Evolutionary conservation across 257 asterid species (phyloP).

Genomic region (Verbascum thapsus): DNA sequence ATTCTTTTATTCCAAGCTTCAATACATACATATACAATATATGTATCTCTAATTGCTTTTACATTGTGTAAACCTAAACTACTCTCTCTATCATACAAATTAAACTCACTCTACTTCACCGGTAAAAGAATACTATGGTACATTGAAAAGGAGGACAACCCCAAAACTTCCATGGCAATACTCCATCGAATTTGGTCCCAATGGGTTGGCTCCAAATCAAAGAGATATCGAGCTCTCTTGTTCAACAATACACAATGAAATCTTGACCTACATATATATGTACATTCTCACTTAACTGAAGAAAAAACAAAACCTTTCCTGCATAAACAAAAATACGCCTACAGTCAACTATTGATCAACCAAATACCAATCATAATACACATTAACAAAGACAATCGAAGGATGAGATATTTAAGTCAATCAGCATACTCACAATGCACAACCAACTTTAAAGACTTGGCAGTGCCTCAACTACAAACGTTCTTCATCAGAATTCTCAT

Average conservation of each 20-base stretch:
- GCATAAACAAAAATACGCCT: constrained; percentile 8
- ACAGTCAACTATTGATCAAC: background rate
- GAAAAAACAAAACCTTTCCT: constrained; percentile 34
- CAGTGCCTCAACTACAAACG: constrained; percentile 26
- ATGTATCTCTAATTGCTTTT: constrained; percentile 23
- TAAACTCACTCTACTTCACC: constrained; percentile 33
- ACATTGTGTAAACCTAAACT: constrained; percentile 32
- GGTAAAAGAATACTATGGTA: constrained; percentile 26
- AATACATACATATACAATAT: constrained; percentile 22
- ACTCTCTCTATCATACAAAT: constrained; percentile 40
- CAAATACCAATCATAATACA: background rate
- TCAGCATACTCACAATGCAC: constrained; percentile 47
- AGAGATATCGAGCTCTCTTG: constrained; percentile 6
- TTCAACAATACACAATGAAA: constrained; percentile 14
- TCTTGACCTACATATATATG: constrained; percentile 34
- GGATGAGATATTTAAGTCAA: background rate
- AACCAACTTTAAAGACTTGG: constrained; percentile 27
- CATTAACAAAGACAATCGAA: background rate
- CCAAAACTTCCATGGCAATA: constrained; percentile 12
- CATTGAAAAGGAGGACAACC: constrained; percentile 12
- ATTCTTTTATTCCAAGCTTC: constrained; percentile 29
- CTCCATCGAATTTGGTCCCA: constrained; percentile 2
- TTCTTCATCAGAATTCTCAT: constrained; percentile 36
- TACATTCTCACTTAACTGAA: constrained; percentile 35
- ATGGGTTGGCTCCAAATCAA: background rate